Conservation (phyloP, 768 basidiomycete species). For the Infundibulicybe gibba region DNA sequence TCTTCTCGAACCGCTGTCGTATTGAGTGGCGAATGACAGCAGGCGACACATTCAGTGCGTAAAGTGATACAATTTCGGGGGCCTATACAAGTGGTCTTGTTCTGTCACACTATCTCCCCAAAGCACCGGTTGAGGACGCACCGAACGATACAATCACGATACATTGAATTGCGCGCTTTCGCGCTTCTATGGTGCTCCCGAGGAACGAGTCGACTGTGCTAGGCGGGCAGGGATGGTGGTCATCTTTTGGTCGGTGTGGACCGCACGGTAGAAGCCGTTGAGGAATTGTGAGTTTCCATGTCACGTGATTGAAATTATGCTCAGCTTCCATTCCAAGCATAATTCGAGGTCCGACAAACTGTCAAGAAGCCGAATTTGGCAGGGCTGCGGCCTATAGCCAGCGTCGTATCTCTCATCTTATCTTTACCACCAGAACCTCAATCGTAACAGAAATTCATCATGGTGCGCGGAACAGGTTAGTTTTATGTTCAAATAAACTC, state of each 20-base stretch:
- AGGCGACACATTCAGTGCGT: conserved; percentile 79
- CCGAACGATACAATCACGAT: conserved; percentile 91
- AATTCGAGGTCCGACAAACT: neutral
- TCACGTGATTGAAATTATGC: neutral
- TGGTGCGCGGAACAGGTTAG: conserved; percentile 52
- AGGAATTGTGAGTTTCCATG: conserved; percentile 3
- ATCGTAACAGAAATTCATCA: conserved; percentile 12
- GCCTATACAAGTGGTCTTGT: conserved; percentile 49
- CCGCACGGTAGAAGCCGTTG: neutral
- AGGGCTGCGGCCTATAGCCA: neutral
- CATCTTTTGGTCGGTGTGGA: conserved; percentile 20
- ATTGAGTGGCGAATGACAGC: conserved; percentile 77
- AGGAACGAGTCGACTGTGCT: conserved; percentile 64
- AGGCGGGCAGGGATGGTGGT: conserved; percentile 88
- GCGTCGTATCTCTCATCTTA: neutral
- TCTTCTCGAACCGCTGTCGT: conserved; percentile 82
- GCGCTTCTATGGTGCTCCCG: conserved; percentile 57
- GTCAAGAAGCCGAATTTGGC: neutral
- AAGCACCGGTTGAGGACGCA: conserved; percentile 35
- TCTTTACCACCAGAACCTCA: neutral
- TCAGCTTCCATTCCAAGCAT: too few species aligned
- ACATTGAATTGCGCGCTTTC: conserved; percentile 71
- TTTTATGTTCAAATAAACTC: neutral
- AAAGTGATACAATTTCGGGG: conserved; percentile 84
- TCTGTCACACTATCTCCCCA: conserved; percentile 4